Conservation (phyloP, 192 early-diverging fungal genomes). For the Coemansia sp. region DNA sequence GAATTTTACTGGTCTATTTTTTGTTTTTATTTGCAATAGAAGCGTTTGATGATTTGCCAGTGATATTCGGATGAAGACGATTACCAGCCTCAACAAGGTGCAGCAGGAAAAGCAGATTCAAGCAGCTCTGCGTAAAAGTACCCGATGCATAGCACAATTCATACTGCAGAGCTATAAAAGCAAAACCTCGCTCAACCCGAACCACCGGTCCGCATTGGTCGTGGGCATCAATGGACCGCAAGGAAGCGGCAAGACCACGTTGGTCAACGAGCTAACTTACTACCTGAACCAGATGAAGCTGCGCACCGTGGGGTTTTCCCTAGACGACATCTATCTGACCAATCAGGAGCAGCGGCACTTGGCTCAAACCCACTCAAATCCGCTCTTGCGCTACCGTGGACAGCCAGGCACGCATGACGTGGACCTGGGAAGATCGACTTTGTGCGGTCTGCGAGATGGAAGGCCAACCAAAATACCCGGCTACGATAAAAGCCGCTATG, state of each 20-base stretch:
- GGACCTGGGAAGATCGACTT: slow-evolving; percentile 55
- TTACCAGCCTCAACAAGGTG: slow-evolving; percentile 36
- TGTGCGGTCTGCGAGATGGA: slow-evolving; percentile 37
- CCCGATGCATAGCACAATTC: no score
- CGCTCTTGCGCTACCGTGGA: slow-evolving; percentile 76
- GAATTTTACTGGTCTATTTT: no score
- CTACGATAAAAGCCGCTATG: slow-evolving; percentile 77
- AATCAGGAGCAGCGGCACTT: slow-evolving; percentile 60
- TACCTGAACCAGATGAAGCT: slow-evolving; percentile 51
- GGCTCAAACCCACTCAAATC: slow-evolving; percentile 54
- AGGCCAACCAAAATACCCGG: slow-evolving; percentile 58
- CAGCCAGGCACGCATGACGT: slow-evolving; percentile 91
- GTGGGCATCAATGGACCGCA: slow-evolving; percentile 81
- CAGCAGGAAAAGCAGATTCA: slow-evolving; percentile 25
- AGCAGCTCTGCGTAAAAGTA: no score
- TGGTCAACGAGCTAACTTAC: slow-evolving; percentile 51
- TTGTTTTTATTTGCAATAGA: no score
- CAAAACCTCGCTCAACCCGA: no score
- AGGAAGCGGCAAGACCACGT: slow-evolving; percentile 71
- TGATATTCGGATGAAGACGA: slow-evolving; percentile 20
- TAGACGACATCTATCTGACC: slow-evolving; percentile 86
- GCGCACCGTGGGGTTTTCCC: slow-evolving; percentile 62
- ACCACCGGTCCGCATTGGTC: slow-evolving; percentile 38
- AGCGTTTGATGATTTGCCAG: neutral
- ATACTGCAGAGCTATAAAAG: neutral